Base-by-base conservation (phyloP, 345 rosid species). In the Alliaria petiolata region DNA sequence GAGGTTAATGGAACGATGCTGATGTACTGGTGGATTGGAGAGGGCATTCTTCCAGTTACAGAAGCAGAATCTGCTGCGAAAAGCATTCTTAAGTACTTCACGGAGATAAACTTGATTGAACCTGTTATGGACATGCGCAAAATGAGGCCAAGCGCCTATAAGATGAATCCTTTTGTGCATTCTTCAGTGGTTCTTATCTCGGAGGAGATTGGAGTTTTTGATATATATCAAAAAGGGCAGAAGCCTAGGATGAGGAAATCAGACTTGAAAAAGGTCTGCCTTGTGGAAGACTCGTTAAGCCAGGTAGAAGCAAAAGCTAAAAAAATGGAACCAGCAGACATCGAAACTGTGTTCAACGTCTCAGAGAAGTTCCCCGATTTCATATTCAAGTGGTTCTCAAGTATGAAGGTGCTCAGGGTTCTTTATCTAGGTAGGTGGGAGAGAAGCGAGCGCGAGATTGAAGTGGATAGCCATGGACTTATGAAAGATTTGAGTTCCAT, bases 1-100 rank as follows among this genome's bases (percentile, higher is more conserved):
- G 81, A 74, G 62, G 69, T 85, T 11, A 81, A 78, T 14, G 82
- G 79, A 65, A 81, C 83, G 38, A 45, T 79, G 67, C 62, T 87
- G 51, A 77, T 77, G 60, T 67, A 79, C 36, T 87, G 86, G 89
- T 87, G 87, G 85, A 61, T 82, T 3, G 95, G 85, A 28, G 87
- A 88, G 74, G 69, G 72, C 8, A 31, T 86, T 45, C 40, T 79
- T 3, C 30, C 44, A 3, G 25, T 22, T 22, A 22, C 25, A 22
- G 25, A 22, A 80, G 82, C 46, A 0, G 66, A 42, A 35, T 25
- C 45, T 8, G 44, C 9, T 4, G 85, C 71, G 25, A 49, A 65
- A 44, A 1, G 11, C 0, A 58, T 72, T 67, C 76, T 84, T 4
- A 0, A 30, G 6, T 8, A 46, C 3, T 80, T 80, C n/a, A 5